These are phyloP conservation scores for Clohesyomyces aquaticus DNA, from an alignment of 495 filamentous ascomycete genomes.

Conservation along the genomic window DNA sequence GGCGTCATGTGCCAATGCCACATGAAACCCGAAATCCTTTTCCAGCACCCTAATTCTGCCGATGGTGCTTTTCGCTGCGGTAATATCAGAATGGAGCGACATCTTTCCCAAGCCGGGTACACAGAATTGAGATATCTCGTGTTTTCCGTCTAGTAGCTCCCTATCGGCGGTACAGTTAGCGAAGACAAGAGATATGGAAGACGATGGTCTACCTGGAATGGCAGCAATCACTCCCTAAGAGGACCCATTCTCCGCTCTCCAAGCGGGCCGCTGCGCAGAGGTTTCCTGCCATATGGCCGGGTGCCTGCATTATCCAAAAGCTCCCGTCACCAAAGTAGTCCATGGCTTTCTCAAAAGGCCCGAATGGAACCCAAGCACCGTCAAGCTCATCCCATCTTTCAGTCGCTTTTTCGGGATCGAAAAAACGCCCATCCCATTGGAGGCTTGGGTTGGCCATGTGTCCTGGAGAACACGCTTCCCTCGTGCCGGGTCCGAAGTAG, in stretches of 20 bases:
- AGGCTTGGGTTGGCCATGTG: slow-evolving; percentile 29
- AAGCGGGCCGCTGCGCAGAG: slow-evolving; percentile 36
- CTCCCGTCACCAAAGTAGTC: slow-evolving; percentile 46
- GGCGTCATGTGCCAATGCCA: slow-evolving; percentile 36
- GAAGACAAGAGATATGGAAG: no score
- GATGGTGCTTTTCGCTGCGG: slow-evolving; percentile 30
- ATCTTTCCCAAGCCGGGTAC: slow-evolving; percentile 28
- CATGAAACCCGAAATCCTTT: slow-evolving; percentile 27
- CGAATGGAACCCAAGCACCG: slow-evolving; percentile 36
- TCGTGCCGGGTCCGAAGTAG: slow-evolving; percentile 34
- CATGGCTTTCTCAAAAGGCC: slow-evolving; percentile 43
- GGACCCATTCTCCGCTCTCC: slow-evolving; percentile 23
- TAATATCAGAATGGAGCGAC: slow-evolving; percentile 31
- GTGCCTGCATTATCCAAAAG: slow-evolving; percentile 46
- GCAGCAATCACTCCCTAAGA: slow-evolving; percentile 37
- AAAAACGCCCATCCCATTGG: slow-evolving; percentile 38
- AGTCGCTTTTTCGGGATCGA: slow-evolving; percentile 32
- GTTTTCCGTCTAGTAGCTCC: slow-evolving; percentile 35
- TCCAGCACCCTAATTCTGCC: slow-evolving; percentile 22
- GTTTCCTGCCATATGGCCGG: slow-evolving; percentile 45
- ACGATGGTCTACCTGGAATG: slow-evolving; percentile 30
- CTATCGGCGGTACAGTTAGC: slow-evolving; percentile 19
- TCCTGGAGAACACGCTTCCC: slow-evolving; percentile 29
- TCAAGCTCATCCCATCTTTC: slow-evolving; percentile 32
- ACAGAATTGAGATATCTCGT: slow-evolving; percentile 32